Base-by-base conservation (phyloP, 148 eudicot genomes). In the Pharnaceum exiguum region DNA sequence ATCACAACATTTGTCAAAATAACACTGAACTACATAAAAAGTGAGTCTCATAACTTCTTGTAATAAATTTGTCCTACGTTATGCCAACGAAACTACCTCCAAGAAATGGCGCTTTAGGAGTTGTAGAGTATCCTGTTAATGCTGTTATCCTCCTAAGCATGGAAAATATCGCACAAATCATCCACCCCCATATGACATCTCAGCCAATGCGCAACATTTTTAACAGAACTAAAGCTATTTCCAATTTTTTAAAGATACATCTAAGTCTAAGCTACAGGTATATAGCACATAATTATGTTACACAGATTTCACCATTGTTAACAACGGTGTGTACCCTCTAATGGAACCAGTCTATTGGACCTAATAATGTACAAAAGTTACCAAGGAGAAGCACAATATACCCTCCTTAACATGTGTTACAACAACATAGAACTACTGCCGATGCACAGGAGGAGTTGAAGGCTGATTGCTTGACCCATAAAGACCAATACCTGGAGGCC, bases 401-500 rank as follows among this genome's bases (percentile, higher is more conserved):
- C 4, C 23, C 13, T 27, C 17, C 7, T 7, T 33, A 48, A 53
- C 46, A n/a, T n/a, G n/a, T n/a, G n/a, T n/a, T 18, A 11, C 11
- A 22, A 24, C 60, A 36, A 26, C 59, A 65, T 32, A 18, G 24
- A 63, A 18, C 46, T 65, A 91, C 72, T 82, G 94, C 54, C 87
- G 76, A 31, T 80, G 85, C 46, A 81, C 78, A 4, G 97, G 86
- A 3, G 96, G 86, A 19, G 85, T 72, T 17, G 84, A 46, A 26
- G 90, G 78, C 63, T 82, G 97, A 72, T 77, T 84, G 60, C 60
- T 79, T 50, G 87, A 82, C 47, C 89, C 94, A 44, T 85, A 83
- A 32, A 78, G 77, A 36, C 90, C 90, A 24, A 82, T 77, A 48
- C 87, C 89, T 4, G 83, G 80, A 3, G 90, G 88, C 42, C 83